Percentiles rank a stretch among this genome's conserved stretches.
These are phyloP conservation scores for Amphirosellinia nigrospora DNA, from an alignment of 495 filamentous ascomycete species.

Conservation along the genomic window DNA sequence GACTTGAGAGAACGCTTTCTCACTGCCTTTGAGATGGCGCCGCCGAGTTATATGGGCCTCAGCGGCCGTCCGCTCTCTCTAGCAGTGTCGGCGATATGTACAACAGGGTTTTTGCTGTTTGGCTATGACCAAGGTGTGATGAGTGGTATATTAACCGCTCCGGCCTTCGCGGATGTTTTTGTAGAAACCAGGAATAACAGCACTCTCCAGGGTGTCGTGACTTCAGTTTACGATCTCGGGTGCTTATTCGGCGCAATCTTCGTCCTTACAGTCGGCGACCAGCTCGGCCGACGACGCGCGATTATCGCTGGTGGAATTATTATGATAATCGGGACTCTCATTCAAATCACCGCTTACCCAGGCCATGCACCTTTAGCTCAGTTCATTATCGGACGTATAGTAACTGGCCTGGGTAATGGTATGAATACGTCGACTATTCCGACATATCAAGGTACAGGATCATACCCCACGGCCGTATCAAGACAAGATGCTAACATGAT, in stretches of 20 bases:
- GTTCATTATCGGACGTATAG: conserved; percentile 74
- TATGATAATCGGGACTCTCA: conserved; percentile 77
- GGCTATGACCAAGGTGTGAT: conserved; percentile 74
- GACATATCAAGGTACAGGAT: conserved; percentile 73
- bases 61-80: conserved; percentile 67
- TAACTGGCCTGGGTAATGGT: conserved; percentile 79
- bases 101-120: conserved; percentile 76
- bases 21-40: conserved; percentile 42
- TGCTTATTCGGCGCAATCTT: conserved; percentile 77
- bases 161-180: conserved; percentile 73
- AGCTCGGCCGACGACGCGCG: conserved; percentile 65
- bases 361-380: conserved; percentile 58
- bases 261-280: conserved; percentile 71
- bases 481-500: background rate
- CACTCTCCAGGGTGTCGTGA: conserved; percentile 80
- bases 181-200: conserved; percentile 67
- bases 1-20: conserved; percentile 9
- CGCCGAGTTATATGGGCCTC: conserved; percentile 65
- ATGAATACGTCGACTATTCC: conserved; percentile 81
- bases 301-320: conserved; percentile 65
- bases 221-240: conserved; percentile 83
- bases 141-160: conserved; percentile 80
- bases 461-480: conserved; percentile 45
- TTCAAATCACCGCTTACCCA: conserved; percentile 64
- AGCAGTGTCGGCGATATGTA: conserved; percentile 69